Base-by-base conservation (phyloP, 495 filamentous ascomycete genomes). In the Penicillium angulare region DNA sequence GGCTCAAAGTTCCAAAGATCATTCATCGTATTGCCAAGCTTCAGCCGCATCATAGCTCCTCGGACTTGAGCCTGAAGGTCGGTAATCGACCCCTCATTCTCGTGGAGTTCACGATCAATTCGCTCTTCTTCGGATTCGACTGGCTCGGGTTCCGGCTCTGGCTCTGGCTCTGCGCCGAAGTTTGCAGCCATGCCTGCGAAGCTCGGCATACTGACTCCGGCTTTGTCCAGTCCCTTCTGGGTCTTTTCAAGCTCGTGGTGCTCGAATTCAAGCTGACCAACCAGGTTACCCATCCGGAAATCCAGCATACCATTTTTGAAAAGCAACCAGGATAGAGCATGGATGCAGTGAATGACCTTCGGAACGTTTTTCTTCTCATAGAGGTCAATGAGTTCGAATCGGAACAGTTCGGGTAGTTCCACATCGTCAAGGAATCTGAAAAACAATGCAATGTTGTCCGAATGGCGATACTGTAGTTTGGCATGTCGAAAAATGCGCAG, bases 311-410 rank as follows among this genome's bases (percentile, higher is more conserved):
- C 92, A 63, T 96, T 95, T 40, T 95, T 84, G 71, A 87, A 97
- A 6, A 99, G 80, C 32, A 97, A 74, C 89, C 92, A 99, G 57
- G 92, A 96, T 12, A 97, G 71, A 2, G 95, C 95, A 65, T 99
- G 95, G 50, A 99, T 91, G 67, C 95, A 97, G 70, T 99, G 93
- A 52, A 99, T 97, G 60, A 97, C 95, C 69, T 96, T 99, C 0
- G 95, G 95, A 5, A 97, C 92, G 60, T 99, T 99, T 69, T 99
- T 99, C 75, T 97, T 99, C 67, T 99, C 95, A 74, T 99, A 99
- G 27, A 99, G 72, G 64, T 99, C 95, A 31, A 96, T 96, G 7
- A 97, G 79, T 68, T 99, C 95, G 69, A 99, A 99, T 53, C 92
- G 83, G 67, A 99, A 99, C n/a, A 99, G 80, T 50, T 99, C 95